These are phyloP conservation scores for Zalaria obscura DNA, from an alignment of 2,329 filamentous ascomycete genomes.

Conservation along the genomic window DNA sequence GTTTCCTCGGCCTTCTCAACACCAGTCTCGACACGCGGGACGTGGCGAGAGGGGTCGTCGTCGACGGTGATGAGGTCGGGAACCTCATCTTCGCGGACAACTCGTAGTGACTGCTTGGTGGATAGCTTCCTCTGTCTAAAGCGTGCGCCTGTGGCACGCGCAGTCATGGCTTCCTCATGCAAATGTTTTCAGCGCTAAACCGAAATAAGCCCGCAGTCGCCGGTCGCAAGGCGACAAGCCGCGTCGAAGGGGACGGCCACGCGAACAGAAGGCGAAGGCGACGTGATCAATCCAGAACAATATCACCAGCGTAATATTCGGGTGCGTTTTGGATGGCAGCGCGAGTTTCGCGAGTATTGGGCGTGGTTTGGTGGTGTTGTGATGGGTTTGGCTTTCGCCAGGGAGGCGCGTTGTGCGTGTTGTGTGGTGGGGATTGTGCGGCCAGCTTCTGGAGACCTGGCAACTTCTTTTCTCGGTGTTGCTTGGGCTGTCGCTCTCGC, in stretches of 20 bases:
- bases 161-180: background rate
- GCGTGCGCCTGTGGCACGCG: constrained; percentile 8
- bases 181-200: background rate
- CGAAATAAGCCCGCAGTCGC: background rate
- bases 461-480: too few relatives aligned
- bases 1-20: constrained; percentile 96
- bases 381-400: background rate
- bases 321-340: constrained; percentile 2
- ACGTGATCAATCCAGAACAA: constrained; percentile 3
- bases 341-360: constrained; percentile 3
- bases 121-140: constrained; percentile 82
- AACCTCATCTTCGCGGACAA: constrained; percentile 83
- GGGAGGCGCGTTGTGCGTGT: constrained; percentile 1
- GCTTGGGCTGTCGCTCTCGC: too few relatives aligned
- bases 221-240: background rate
- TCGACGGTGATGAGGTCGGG: constrained; percentile 59
- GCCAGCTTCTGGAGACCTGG: too few relatives aligned
- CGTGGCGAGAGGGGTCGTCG: constrained; percentile 68
- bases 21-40: constrained; percentile 79
- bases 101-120: constrained; percentile 72
- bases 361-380: constrained; percentile 1
- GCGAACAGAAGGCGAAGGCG: background rate
- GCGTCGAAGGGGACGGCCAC: background rate
- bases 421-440: background rate
- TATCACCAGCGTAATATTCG: background rate